Percentiles rank a stretch among this genome's conserved stretches.
These are phyloP conservation scores for Tylopilus subfusipes DNA, from an alignment of 768 basidiomycete species.

Conservation along the genomic window DNA sequence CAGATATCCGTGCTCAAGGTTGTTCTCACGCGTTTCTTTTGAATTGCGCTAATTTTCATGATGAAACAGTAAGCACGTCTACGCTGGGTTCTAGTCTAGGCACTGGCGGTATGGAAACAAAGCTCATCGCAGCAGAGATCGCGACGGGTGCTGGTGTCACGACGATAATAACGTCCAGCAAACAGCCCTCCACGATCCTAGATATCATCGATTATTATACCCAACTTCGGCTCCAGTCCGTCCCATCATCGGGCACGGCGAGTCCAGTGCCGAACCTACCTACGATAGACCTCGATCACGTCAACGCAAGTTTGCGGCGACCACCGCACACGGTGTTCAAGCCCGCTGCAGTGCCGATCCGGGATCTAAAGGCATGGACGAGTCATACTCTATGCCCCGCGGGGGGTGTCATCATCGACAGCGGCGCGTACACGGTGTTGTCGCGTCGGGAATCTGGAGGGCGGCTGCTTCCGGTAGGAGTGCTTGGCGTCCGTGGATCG, in stretches of 20 bases:
- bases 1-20: conserved; percentile 81
- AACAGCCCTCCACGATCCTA: conserved; percentile 68
- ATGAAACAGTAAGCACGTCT: conserved; percentile 72
- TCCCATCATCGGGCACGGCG: conserved; percentile 32
- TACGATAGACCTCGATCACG: conserved; percentile 22
- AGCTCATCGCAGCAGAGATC: conserved; percentile 96
- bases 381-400: conserved; percentile 90
- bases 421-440: conserved; percentile 84
- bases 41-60: neutral
- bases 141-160: conserved; percentile 93
- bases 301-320: conserved; percentile 32
- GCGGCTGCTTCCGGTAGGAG: conserved; percentile 87
- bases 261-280: conserved; percentile 28
- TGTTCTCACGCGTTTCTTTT: conserved; percentile 7
- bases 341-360: conserved; percentile 64
- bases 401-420: conserved; percentile 84
- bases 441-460: conserved; percentile 86
- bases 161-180: conserved; percentile 86
- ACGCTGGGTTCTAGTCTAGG: conserved; percentile 92
- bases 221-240: conserved; percentile 36
- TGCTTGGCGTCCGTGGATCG: conserved; percentile 77
- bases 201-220: conserved; percentile 78
- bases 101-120: conserved; percentile 99
- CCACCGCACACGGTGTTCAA: conserved; percentile 90
- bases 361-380: conserved; percentile 94